phyloP scores from a whole-genome alignment of 306 rosid species.

The Cucurbita ficifolia region DNA sequence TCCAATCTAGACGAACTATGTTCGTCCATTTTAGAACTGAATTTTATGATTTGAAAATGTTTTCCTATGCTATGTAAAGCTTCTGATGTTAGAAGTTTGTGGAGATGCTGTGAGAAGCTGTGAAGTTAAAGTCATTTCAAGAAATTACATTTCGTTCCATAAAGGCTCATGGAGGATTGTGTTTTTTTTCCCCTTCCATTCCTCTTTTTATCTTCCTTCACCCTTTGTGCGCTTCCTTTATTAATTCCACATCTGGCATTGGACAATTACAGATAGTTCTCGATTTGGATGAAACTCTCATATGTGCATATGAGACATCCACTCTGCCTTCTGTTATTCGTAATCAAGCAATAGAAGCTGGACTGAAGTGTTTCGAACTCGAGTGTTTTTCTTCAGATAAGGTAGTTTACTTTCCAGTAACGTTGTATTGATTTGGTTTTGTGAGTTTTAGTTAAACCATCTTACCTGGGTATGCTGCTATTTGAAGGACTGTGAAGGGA shows the following conservation, averaged over 20 bases:
- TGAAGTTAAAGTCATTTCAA: background rate
- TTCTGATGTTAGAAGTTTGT: background rate
- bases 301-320: conserved; percentile 82
- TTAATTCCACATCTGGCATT: background rate
- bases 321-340: conserved; percentile 54
- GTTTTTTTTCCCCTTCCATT: too few relatives aligned
- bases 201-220: background rate
- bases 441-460: background rate
- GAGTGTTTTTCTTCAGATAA: conserved; percentile 75
- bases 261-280: conserved; percentile 55
- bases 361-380: conserved; percentile 79
- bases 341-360: conserved; percentile 71
- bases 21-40: background rate
- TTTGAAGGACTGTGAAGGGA: conserved; percentile 74
- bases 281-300: conserved; percentile 89
- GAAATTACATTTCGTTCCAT: background rate
- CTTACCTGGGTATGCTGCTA: conserved; percentile 1
- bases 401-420: conserved; percentile 20
- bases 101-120: background rate
- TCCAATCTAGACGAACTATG: background rate
- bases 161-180: too few relatives aligned
- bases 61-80: background rate
- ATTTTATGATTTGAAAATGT: background rate
- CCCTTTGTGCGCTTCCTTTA: background rate
- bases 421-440: background rate